Evolutionary conservation across 2,329 filamentous ascomycete species (phyloP).

Genomic region (Knufia fluminis): DNA sequence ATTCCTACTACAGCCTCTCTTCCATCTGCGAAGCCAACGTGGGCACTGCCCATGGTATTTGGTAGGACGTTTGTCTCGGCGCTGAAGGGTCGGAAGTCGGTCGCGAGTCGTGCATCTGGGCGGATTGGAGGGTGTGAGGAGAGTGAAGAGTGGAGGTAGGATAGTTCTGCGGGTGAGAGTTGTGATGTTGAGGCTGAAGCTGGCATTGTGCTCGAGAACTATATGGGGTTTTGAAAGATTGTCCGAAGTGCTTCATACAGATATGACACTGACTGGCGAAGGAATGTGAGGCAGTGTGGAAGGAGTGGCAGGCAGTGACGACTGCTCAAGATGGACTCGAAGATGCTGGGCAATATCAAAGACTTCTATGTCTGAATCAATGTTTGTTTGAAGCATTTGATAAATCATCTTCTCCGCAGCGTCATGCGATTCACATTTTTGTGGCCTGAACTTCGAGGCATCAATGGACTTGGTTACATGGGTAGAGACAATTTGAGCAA

Average conservation of each 20-base stretch:
- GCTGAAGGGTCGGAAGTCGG: slow-evolving; percentile 80
- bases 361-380: no score
- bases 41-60: slow-evolving; percentile 80
- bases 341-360: no score
- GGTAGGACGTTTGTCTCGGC: slow-evolving; percentile 88
- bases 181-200: neutral
- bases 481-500: no score
- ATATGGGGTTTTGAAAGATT: neutral
- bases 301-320: neutral
- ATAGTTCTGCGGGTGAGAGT: slow-evolving; percentile 87
- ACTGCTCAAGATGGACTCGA: neutral
- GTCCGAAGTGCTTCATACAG: neutral
- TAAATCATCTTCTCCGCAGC: no score
- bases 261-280: no score
- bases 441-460: no score
- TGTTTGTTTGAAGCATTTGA: neutral
- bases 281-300: neutral
- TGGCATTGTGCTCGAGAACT: neutral
- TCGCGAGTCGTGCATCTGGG: slow-evolving; percentile 68
- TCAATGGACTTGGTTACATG: no score
- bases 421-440: no score
- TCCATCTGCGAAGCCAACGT: slow-evolving; percentile 89
- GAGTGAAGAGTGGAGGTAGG: slow-evolving; percentile 86
- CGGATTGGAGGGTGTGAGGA: slow-evolving; percentile 73
- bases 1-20: slow-evolving; percentile 93